Evolutionary conservation across 768 basidiomycete genomes (phyloP).

Genomic region (Podaxis sp.): DNA sequence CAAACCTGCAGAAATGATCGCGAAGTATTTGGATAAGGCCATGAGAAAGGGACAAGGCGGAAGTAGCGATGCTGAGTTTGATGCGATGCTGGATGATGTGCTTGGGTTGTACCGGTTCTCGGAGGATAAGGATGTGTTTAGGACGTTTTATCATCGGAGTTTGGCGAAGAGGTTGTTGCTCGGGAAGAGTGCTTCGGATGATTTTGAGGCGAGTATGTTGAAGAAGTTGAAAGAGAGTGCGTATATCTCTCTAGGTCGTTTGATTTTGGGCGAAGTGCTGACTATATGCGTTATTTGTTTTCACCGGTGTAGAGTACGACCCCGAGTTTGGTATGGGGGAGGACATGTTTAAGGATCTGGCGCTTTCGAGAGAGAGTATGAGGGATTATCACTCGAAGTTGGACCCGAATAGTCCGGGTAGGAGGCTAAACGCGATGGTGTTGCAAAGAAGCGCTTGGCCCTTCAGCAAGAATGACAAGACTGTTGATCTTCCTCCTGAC

Average conservation of each 20-base stretch:
- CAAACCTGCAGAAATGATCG: constrained; percentile 92
- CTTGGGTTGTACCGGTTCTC: constrained; percentile 82
- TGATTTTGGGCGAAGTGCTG: not conserved
- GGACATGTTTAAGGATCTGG: constrained; percentile 92
- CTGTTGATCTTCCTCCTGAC: constrained; percentile 50
- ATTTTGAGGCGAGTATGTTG: constrained; percentile 82
- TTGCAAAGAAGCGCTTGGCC: constrained; percentile 92
- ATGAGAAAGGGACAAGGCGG: constrained; percentile 87
- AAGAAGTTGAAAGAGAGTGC: constrained; percentile 80
- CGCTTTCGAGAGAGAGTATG: constrained; percentile 74
- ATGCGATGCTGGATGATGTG: constrained; percentile 59
- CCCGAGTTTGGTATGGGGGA: constrained; percentile 94
- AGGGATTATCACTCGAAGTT: constrained; percentile 58
- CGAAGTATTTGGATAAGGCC: constrained; percentile 82
- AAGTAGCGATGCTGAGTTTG: constrained; percentile 62
- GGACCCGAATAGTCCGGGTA: constrained; percentile 34
- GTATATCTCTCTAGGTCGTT: constrained; percentile 17
- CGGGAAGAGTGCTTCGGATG: constrained; percentile 82
- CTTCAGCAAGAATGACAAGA: constrained; percentile 53
- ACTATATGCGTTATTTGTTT: not conserved
- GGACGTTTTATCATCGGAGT: constrained; percentile 87
- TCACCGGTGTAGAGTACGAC: constrained; percentile 69
- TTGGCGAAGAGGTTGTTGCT: constrained; percentile 86
- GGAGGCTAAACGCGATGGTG: constrained; percentile 72
- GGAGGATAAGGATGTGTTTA: constrained; percentile 92